Base-by-base conservation (phyloP, 2,329 filamentous ascomycete genomes). In the Aphanocladium album region DNA sequence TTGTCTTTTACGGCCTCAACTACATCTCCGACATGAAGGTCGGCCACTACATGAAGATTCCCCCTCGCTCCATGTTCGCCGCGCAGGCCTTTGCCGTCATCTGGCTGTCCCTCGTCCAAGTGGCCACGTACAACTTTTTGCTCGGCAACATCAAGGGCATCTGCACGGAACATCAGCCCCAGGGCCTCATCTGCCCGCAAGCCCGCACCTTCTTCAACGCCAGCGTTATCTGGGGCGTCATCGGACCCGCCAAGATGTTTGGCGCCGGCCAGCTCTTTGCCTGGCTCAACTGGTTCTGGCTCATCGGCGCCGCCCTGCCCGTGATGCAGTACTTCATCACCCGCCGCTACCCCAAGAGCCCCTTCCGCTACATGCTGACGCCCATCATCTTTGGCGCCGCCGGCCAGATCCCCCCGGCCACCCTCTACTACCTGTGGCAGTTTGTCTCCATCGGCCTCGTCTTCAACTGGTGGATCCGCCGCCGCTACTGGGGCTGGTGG, bases 221-320 rank as follows among this genome's bases (percentile, higher is more conserved):
- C 27, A 83, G 81, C 21, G 77, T 86, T 6, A 80, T 85, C 60
- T 86, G 84, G 84, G 85, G 85, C 61, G 76, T 84, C 19, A 84
- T 88, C 60, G 85, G 73, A 1, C 73, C 73, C 2, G 65, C 60
- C 41, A 66, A 67, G 53, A 71, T 74, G 39, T 74, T 74, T 57
- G 72, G 72, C 16, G 65, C 65, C n/a, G 72, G 72, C 25, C 71
- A 76, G n/a, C 60, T 70, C 2, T 85, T 84, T 67, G 70, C 74
- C 0, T 74, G 74, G 50, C 73, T 82, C 37, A 79, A 83, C 68
- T 84, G 73, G 67, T 84, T 84, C 73, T 86, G 80, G 77, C 71
- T 85, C 25, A 77, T 82, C 17, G 83, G 83, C 3, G 76, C 75
- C 43, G 47, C 75, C 7, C 68, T 80, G 2, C 83, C 83, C 0